Evolutionary conservation across 2,329 filamentous ascomycete genomes (phyloP).

Genomic region (Fusarium succisae): DNA sequence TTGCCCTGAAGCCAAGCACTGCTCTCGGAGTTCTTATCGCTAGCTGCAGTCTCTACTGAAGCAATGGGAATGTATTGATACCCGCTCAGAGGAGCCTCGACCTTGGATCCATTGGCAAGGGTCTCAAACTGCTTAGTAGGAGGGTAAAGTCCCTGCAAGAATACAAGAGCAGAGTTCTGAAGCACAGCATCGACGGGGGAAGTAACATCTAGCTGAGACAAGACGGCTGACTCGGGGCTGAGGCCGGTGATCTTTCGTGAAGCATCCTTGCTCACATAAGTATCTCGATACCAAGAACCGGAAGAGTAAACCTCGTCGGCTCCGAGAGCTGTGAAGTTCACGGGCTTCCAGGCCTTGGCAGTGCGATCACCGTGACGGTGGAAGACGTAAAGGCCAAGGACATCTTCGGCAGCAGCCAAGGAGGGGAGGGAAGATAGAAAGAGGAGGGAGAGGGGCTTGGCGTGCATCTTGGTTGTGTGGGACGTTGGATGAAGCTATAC

Average conservation of each 20-base stretch:
- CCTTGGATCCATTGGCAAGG: conserved; percentile 74
- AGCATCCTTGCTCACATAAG: conserved; percentile 74
- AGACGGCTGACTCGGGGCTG: conserved; percentile 70
- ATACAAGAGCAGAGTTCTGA: conserved; percentile 80
- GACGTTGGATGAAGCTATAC: conserved; percentile 12
- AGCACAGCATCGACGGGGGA: conserved; percentile 81
- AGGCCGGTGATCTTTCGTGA: conserved; percentile 71
- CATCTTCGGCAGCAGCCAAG: conserved; percentile 65
- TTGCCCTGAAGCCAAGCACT: conserved; percentile 67
- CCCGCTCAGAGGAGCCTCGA: conserved; percentile 76
- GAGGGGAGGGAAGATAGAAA: conserved; percentile 51
- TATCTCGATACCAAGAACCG: conserved; percentile 78
- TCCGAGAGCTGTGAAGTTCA: conserved; percentile 80
- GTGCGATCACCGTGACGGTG: conserved; percentile 91
- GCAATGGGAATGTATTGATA: conserved; percentile 87
- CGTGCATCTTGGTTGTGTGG: conserved; percentile 47
- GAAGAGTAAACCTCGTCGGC: conserved; percentile 78
- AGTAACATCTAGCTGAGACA: conserved; percentile 75
- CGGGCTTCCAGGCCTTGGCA: conserved; percentile 76
- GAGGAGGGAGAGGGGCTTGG: conserved; percentile 51
- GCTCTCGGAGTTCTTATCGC: conserved; percentile 64
- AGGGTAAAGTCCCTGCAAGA: conserved; percentile 88
- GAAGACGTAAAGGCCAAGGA: conserved; percentile 87
- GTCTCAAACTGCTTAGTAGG: conserved; percentile 71
- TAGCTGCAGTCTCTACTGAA: conserved; percentile 63